A percentile compares a stretch with the other conserved stretches of the same genome.
Conservation (phyloP, 495 filamentous ascomycete genomes). For the Lophiostoma macrostomum region DNA sequence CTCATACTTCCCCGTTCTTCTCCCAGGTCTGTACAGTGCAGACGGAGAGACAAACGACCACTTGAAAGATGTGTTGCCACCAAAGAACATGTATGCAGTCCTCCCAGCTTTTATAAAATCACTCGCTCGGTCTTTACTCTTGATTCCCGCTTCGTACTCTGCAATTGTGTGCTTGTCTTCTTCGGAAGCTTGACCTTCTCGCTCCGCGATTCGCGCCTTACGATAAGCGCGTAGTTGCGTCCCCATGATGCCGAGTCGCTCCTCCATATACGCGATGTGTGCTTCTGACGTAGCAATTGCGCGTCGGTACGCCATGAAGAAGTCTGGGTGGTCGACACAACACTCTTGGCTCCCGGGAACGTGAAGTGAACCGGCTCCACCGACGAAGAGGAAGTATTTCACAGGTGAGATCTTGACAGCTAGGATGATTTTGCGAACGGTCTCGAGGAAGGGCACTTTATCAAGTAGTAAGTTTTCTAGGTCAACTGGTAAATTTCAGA, state of each 20-base stretch:
- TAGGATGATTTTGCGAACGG: constrained; percentile 33
- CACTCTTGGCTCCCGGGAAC: constrained; percentile 15
- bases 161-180: constrained; percentile 11
- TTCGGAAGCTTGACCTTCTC: constrained; percentile 15
- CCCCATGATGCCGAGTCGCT: constrained; percentile 31
- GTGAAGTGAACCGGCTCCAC: constrained; percentile 34
- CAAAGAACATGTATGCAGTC: constrained; percentile 34
- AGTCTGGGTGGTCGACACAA: constrained; percentile 32
- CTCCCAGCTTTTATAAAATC: constrained; percentile 35
- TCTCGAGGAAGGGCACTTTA: constrained; percentile 34
- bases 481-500: not conserved
- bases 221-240: constrained; percentile 28
- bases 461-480: not conserved
- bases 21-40: constrained; percentile 34
- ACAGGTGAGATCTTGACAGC: constrained; percentile 31
- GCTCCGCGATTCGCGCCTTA: constrained; percentile 25
- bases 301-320: constrained; percentile 36
- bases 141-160: constrained; percentile 25
- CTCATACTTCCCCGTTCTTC: constrained; percentile 35
- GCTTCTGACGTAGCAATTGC: constrained; percentile 36
- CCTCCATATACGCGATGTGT: constrained; percentile 35
- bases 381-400: constrained; percentile 35
- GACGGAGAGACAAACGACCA: constrained; percentile 34
- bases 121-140: constrained; percentile 21
- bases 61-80: constrained; percentile 32